phyloP scores from a whole-genome alignment of 2,329 filamentous ascomycete genomes.

The Fusarium sp. region DNA sequence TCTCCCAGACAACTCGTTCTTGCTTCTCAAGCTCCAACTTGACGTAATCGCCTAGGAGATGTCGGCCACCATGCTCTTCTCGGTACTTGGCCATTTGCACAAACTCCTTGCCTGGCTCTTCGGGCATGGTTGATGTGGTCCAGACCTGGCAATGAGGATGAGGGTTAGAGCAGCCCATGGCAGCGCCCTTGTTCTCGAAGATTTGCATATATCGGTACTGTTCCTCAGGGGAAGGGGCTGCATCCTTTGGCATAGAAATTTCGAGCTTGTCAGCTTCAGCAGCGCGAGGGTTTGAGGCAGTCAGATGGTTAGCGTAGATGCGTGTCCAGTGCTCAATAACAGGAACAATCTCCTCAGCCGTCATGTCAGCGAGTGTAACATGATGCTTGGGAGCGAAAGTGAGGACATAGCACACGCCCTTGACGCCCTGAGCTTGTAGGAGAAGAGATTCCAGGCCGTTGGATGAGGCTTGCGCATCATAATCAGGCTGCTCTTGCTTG shows the following conservation, averaged over 20 bases:
- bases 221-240: slow-evolving; percentile 65
- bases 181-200: slow-evolving; percentile 97
- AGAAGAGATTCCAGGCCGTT: slow-evolving; percentile 78
- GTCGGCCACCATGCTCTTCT: slow-evolving; percentile 74
- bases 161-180: slow-evolving; percentile 99
- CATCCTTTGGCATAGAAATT: slow-evolving; percentile 53
- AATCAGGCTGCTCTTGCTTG: slow-evolving; percentile 90
- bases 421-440: slow-evolving; percentile 85
- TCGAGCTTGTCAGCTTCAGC: slow-evolving; percentile 53
- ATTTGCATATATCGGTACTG: slow-evolving; percentile 99
- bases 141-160: slow-evolving; percentile 97
- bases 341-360: slow-evolving; percentile 78
- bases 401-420: slow-evolving; percentile 95
- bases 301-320: slow-evolving; percentile 85
- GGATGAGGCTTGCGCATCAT: slow-evolving; percentile 59
- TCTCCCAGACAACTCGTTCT: slow-evolving; percentile 90
- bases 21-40: slow-evolving; percentile 82
- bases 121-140: slow-evolving; percentile 90
- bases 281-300: slow-evolving; percentile 74
- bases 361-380: slow-evolving; percentile 91
- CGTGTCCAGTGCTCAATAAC: slow-evolving; percentile 92
- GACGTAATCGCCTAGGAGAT: slow-evolving; percentile 89
- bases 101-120: slow-evolving; percentile 86
- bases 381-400: slow-evolving; percentile 94
- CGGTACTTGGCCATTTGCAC: slow-evolving; percentile 83